Evolutionary conservation across 176 grass and related monocot genomes (phyloP).

Genomic region (Carex cristatella): DNA sequence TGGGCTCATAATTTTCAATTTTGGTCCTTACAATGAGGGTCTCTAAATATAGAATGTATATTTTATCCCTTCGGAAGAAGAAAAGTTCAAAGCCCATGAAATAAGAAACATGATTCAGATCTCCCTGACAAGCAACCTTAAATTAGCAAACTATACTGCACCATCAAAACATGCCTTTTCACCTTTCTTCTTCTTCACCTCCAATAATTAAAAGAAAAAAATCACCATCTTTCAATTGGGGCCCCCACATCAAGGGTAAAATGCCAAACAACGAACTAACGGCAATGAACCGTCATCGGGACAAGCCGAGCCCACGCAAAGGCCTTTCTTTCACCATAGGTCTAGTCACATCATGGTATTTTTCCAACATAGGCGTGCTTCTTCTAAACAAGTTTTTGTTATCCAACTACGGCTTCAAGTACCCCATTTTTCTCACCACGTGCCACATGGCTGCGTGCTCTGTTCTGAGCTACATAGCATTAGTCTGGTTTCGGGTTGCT

Average conservation of each 20-base stretch:
- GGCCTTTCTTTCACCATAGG: conserved; percentile 45
- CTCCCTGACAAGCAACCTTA: conserved; percentile 10
- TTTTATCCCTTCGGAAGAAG: not conserved
- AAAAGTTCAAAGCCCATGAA: not conserved
- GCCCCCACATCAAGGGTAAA: not conserved
- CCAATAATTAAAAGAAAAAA: not conserved
- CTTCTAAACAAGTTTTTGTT: conserved; percentile 98
- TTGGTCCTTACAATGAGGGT: not conserved
- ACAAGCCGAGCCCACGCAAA: not conserved
- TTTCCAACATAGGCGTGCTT: conserved; percentile 96
- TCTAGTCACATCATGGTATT: conserved; percentile 79
- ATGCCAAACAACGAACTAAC: conserved; percentile 9
- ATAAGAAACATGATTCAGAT: conserved; percentile 12
- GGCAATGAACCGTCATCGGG: conserved; percentile 7
- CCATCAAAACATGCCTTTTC: not conserved
- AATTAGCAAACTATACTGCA: conserved; percentile 16
- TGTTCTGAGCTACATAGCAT: conserved; percentile 74
- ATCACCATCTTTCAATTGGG: not conserved
- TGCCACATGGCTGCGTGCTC: conserved; percentile 97
- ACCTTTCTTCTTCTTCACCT: not conserved
- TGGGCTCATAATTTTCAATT: not conserved
- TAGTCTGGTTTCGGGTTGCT: conserved; percentile 75
- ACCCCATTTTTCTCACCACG: conserved; percentile 99
- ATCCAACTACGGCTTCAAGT: conserved; percentile 97
- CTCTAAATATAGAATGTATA: conserved; percentile 12